Conservation (phyloP, 1,139 yeast genomes). For the Kodamaea plutei region DNA sequence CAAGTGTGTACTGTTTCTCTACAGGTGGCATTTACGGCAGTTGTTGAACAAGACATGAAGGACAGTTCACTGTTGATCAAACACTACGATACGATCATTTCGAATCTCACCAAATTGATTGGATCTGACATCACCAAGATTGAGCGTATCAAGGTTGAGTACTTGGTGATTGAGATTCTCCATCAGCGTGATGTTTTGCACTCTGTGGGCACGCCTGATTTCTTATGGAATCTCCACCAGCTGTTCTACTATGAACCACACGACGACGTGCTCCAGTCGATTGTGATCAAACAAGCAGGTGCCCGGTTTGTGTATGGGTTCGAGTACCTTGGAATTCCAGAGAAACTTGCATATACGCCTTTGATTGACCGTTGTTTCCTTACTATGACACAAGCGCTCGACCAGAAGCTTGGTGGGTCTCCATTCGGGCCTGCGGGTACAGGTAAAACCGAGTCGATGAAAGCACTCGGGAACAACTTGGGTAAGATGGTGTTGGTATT, state of each 20-base stretch:
- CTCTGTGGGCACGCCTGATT: constrained; percentile 19
- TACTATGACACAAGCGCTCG: constrained; percentile 71
- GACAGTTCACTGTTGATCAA: background rate
- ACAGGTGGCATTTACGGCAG: constrained; percentile 56
- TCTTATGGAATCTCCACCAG: constrained; percentile 54
- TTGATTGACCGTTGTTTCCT: constrained; percentile 61
- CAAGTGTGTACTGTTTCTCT: constrained; percentile 57
- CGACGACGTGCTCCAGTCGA: constrained; percentile 25
- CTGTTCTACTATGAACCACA: constrained; percentile 38
- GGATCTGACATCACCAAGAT: constrained; percentile 23
- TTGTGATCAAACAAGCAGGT: constrained; percentile 54
- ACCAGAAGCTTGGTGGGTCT: constrained; percentile 79
- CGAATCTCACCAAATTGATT: constrained; percentile 14
- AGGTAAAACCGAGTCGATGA: constrained; percentile 90
- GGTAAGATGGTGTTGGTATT: constrained; percentile 85
- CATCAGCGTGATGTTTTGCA: constrained; percentile 52
- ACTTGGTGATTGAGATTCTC: constrained; percentile 60
- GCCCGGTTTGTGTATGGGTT: constrained; percentile 62
- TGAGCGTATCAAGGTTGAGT: constrained; percentile 50
- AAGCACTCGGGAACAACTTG: constrained; percentile 74
- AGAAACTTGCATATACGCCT: constrained; percentile 75
- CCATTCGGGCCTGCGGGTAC: constrained; percentile 98
- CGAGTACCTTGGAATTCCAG: constrained; percentile 78
- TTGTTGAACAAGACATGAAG: constrained; percentile 29
- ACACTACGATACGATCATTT: constrained; percentile 9